These are phyloP conservation scores for Rhodamnia argentea DNA, from an alignment of 345 rosid species.

Conservation along the genomic window DNA sequence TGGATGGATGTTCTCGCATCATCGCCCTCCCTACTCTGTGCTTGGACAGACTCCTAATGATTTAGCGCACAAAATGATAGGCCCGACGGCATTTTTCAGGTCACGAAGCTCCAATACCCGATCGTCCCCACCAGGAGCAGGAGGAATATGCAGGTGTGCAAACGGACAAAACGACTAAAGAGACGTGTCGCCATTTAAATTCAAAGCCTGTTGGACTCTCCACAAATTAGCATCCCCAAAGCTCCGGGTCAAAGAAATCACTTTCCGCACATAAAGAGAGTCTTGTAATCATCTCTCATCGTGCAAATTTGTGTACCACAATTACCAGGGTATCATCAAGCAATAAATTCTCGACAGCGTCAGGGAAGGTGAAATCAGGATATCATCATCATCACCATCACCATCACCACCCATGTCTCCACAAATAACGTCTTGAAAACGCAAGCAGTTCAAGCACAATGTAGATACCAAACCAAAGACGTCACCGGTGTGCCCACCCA, in stretches of 20 bases:
- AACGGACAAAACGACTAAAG: background rate
- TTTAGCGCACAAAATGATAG: background rate
- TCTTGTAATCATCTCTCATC: background rate
- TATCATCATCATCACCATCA: background rate
- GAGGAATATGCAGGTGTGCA: background rate
- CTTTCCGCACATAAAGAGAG: background rate
- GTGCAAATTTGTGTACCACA: background rate
- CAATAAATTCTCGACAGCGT: background rate
- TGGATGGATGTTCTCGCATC: background rate
- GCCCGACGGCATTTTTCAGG: background rate
- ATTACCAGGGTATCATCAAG: background rate
- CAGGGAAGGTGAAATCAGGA: background rate
- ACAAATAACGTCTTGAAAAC: background rate
- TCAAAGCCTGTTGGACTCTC: background rate
- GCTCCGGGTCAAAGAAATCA: background rate
- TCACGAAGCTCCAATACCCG: background rate
- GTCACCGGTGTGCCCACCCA: background rate
- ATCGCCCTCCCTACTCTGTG: background rate
- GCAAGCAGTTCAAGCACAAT: background rate
- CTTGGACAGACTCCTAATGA: background rate
- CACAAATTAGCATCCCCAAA: background rate
- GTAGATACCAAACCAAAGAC: background rate
- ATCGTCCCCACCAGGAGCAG: background rate
- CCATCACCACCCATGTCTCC: background rate
- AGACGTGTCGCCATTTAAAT: background rate